Base-by-base conservation (phyloP, 2,329 filamentous ascomycete genomes). In the Bipolaris victoriae region DNA sequence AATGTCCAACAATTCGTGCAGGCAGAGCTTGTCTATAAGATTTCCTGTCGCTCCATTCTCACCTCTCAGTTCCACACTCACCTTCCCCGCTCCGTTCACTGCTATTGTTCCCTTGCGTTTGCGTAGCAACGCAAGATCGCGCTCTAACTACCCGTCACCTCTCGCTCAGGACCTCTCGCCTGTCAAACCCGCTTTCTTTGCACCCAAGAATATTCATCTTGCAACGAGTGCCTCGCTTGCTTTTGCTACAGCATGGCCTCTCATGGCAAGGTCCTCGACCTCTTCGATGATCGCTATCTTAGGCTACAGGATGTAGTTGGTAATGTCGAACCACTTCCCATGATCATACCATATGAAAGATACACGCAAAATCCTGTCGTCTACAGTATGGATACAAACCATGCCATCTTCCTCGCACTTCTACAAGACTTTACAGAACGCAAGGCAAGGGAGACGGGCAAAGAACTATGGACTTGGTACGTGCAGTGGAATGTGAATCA, bases 401-500 rank as follows among this genome's bases (percentile, higher is more conserved):
- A 68, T 35, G 66, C 69, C 10, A 36, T 67, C 9, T 68, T 71
- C 57, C 41, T 74, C 46, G 67, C 58, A 7, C 55, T 67, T 5
- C 58, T 74, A 3, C 73, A 76, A 39, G 64, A 73, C 33, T 70
- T 70, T 54, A 74, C 70, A 24, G 63, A 65, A 37, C 62, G 63
- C 33, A 53, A 46, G 44, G 61, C 72, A 15, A 46, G 46, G 10
- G 48, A 62, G 24, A 43, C 43, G 9, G 47, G 57, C 43, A 67
- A 64, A 45, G 73, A 76, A 54, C 46, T 70, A 3, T 76, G 73
- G 73, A 70, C 67, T 6, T 76, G 71, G 71, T 60, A 52, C 20
- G 65, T 71, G 44, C 73, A 76, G 46, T 75, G 70, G 71, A 59
- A 74, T 16, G 65, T 74, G 6, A 61, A 65, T 9, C 18, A 52